Evolutionary conservation across 2,329 filamentous ascomycete genomes (phyloP).

Genomic region (Colletotrichum nymphaeae): DNA sequence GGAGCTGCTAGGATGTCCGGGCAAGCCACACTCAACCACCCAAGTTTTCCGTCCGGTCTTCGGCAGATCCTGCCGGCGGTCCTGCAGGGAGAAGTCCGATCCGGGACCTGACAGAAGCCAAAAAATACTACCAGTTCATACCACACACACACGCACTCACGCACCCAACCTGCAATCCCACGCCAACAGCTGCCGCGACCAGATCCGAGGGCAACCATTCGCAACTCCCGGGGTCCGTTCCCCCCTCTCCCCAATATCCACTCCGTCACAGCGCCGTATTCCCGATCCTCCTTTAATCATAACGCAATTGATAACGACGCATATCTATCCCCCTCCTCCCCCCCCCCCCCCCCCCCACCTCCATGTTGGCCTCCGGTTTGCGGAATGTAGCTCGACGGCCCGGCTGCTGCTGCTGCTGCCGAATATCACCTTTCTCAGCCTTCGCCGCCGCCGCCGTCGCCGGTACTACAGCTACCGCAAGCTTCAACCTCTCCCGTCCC

Average conservation of each 20-base stretch:
- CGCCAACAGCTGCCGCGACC: conserved; percentile 13
- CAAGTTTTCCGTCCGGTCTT: conserved; percentile 36
- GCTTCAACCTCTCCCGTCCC: conserved; percentile 1
- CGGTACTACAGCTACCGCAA: conserved; percentile 5
- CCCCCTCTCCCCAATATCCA: conserved; percentile 22
- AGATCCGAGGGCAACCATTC: conserved; percentile 29
- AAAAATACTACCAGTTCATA: not conserved
- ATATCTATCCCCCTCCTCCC: conserved; percentile 31
- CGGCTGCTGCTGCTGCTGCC: conserved; percentile 33
- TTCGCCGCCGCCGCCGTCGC: conserved; percentile 29
- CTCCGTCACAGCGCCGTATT: conserved; percentile 28
- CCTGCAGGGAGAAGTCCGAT: conserved; percentile 33
- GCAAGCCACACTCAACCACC: conserved; percentile 24
- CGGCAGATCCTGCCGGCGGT: conserved; percentile 31
- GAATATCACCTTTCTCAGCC: conserved; percentile 30
- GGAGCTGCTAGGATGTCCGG: not conserved
- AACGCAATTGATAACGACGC: conserved; percentile 34
- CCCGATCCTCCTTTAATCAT: conserved; percentile 21
- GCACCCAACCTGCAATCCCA: not conserved
- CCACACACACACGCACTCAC: not conserved
- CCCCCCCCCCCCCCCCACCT: conserved; percentile 32
- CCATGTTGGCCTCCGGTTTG: conserved; percentile 34
- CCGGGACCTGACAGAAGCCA: conserved; percentile 23
- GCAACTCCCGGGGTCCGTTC: conserved; percentile 29
- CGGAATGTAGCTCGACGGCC: conserved; percentile 37